Percentiles rank a stretch among this genome's conserved stretches.
Conservation (phyloP, 2,329 filamentous ascomycete species). For the Aspergillus novofumigatus region DNA sequence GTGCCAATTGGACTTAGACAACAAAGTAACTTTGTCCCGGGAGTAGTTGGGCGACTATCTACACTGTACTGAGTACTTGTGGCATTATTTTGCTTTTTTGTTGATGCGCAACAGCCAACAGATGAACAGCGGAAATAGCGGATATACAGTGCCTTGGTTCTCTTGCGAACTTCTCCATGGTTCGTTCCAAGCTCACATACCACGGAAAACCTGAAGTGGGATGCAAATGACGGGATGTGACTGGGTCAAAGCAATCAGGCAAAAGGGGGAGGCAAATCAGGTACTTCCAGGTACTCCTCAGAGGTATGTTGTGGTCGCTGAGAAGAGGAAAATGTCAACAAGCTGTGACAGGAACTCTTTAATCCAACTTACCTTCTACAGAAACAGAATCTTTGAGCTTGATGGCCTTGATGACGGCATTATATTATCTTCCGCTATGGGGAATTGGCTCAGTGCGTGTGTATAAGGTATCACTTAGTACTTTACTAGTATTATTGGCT, state of each 20-base stretch:
- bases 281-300: neutral
- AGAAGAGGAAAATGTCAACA: slow-evolving; percentile 6
- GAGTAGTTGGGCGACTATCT: neutral
- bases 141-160: neutral
- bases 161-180: neutral
- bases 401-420: neutral
- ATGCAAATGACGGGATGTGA: slow-evolving; percentile 5
- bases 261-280: slow-evolving; percentile 13
- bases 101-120: neutral
- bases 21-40: too few relatives aligned
- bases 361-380: neutral
- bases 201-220: slow-evolving; percentile 13
- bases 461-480: neutral
- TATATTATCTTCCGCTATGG: neutral
- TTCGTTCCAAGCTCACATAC: slow-evolving; percentile 6
- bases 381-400: neutral
- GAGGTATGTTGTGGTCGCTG: neutral
- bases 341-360: neutral
- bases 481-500: too few relatives aligned
- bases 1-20: neutral
- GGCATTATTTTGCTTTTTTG: neutral
- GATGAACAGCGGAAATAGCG: neutral
- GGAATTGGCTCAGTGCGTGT: neutral
- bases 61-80: neutral
- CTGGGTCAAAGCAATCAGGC: slow-evolving; percentile 3